Evolutionary conservation across 2,329 filamentous ascomycete genomes (phyloP).

Genomic region (Colletotrichum incanum): DNA sequence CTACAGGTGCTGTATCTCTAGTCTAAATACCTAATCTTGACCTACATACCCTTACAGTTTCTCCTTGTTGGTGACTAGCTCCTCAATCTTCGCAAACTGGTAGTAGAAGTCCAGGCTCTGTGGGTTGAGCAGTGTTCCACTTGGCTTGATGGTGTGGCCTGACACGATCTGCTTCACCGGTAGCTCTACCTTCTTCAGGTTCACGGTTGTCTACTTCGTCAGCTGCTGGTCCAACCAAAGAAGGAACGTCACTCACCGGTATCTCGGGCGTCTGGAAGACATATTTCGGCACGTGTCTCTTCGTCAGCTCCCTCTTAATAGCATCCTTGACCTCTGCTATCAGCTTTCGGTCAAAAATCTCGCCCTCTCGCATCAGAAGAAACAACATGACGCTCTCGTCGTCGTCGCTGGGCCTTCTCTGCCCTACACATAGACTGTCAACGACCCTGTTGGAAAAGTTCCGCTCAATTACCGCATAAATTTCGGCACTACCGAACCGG

Average conservation of each 20-base stretch:
- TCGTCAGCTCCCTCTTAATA: conserved; percentile 77
- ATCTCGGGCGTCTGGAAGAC: conserved; percentile 87
- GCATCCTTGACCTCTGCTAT: conserved; percentile 73
- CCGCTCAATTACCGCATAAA: conserved; percentile 81
- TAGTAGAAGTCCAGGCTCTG: conserved; percentile 84
- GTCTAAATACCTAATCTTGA: background rate
- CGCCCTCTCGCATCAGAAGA: conserved; percentile 70
- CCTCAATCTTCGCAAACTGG: conserved; percentile 81
- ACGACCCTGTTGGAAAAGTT: conserved; percentile 74
- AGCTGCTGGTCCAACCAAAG: conserved; percentile 31
- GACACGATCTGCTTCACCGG: conserved; percentile 89
- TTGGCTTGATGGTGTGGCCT: conserved; percentile 80
- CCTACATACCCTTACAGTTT: conserved; percentile 58
- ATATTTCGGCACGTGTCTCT: conserved; percentile 83
- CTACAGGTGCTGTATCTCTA: background rate
- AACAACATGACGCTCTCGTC: conserved; percentile 72
- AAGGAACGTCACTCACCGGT: conserved; percentile 70
- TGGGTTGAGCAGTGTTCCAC: conserved; percentile 84
- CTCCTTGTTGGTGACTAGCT: conserved; percentile 63
- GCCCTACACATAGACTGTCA: conserved; percentile 86
- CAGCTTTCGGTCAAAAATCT: conserved; percentile 68
- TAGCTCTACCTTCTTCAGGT: conserved; percentile 88
- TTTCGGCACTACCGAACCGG: conserved; percentile 84
- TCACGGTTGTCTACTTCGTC: conserved; percentile 79
- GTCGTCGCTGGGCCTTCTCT: conserved; percentile 72